Evolutionary conservation across 2,329 filamentous ascomycete species (phyloP).

Genomic region (Hawksworthiomyces lignivorus): DNA sequence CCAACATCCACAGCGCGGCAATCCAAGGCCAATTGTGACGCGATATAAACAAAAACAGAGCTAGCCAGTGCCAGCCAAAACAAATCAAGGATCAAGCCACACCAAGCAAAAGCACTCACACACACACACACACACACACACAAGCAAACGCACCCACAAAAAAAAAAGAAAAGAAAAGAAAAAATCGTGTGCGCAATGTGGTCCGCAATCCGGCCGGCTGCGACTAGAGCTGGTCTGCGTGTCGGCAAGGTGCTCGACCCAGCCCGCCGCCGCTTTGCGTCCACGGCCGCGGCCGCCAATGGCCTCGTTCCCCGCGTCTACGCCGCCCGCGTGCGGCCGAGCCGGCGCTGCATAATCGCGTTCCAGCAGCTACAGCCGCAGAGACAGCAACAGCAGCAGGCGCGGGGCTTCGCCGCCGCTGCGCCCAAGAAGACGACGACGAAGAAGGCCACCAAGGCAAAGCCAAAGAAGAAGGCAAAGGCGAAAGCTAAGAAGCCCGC

Average conservation of each 20-base stretch:
- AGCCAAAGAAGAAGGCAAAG: slow-evolving; percentile 21
- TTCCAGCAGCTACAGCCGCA: neutral
- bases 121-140: too few relatives aligned
- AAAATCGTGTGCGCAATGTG: too few relatives aligned
- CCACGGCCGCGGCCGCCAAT: neutral
- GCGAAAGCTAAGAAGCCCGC: slow-evolving; percentile 13
- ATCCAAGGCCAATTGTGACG: too few relatives aligned
- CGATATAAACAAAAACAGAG: neutral
- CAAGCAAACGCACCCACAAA: neutral
- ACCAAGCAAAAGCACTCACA: too few relatives aligned
- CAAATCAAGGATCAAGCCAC: too few relatives aligned
- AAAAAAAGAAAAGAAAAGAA: neutral
- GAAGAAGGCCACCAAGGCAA: slow-evolving; percentile 21
- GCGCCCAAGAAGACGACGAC: slow-evolving; percentile 6
- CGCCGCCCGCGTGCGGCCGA: slow-evolving; percentile 11
- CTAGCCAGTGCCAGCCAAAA: too few relatives aligned
- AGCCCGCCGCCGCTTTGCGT: neutral
- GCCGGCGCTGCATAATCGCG: slow-evolving; percentile 9
- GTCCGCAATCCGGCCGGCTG: slow-evolving; percentile 11
- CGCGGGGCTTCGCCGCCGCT: slow-evolving; percentile 6
- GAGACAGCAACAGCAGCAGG: too few relatives aligned
- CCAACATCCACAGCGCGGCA: neutral
- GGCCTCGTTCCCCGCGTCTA: neutral
- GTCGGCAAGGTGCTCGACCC: neutral
- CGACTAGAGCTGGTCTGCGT: slow-evolving; percentile 6